Base-by-base conservation (phyloP, 176 grass and related monocot species). In the Saccharum spontaneum region DNA sequence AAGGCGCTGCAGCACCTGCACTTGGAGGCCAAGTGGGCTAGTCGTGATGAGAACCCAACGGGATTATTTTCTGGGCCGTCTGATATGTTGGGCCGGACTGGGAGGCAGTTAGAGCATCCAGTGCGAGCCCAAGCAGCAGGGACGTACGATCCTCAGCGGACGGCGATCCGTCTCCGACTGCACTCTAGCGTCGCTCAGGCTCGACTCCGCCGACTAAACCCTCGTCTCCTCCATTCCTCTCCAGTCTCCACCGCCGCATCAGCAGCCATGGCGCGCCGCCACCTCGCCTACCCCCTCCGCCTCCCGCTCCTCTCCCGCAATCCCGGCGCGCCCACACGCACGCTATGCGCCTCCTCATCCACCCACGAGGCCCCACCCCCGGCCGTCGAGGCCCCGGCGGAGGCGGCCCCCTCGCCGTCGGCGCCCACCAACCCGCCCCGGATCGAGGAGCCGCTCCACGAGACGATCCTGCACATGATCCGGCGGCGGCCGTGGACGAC, bases 401-500 rank as follows among this genome's bases (percentile, higher is more conserved):
- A 1, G 34, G 8, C 20, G 4, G 17, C 17, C 8, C 5, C 36
- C 2, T 48, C 69, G 8, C 7, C 20, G 7, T 16, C 68, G 2
- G 5, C 48, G 49, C 3, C 3, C 2, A 22, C 72, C 10, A 81
- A 69, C 48, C 67, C 28, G 3, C 26, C 62, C 31, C 82, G 13
- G 9, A 57, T 57, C 14, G 79, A 86, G 43, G 91, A 94, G 76
- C 87, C 74, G 5, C 88, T 93, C 38, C 83, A 97, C 82, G 91
- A 97, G 78, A 98, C 93, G 40, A 87, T 98, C 59, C 88, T 92
- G n/a, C 67, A 87, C 83, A 95, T 98, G 93, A 98, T 98, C 89
- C 81, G 89, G 1, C 87, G 75, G 23, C 93, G 97, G 15, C 92
- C 54, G 14, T 98, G 93, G 97, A 98, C 93, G 17, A 98, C 97